These are phyloP conservation scores for Wallacemonas rigidus DNA, from an alignment of 208 protist species.

Conservation along the genomic window DNA sequence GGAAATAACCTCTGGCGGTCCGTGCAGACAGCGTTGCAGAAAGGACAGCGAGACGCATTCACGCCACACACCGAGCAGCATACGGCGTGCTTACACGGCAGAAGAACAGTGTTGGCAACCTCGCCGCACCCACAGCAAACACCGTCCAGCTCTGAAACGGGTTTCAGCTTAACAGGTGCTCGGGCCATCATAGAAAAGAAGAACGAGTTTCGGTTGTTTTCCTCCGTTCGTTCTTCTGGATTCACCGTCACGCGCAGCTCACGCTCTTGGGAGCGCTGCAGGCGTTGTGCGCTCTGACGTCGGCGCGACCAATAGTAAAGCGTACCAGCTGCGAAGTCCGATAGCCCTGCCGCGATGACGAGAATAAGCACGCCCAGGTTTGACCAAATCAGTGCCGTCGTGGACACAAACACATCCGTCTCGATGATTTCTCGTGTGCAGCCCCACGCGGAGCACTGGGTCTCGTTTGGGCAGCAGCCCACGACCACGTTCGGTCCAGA, in stretches of 20 bases:
- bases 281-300: slow-evolving; percentile 25
- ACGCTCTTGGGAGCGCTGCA: slow-evolving; percentile 29
- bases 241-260: slow-evolving; percentile 29
- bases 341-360: slow-evolving; percentile 26
- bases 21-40: slow-evolving; percentile 39
- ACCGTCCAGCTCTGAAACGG: slow-evolving; percentile 42
- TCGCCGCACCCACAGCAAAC: slow-evolving; percentile 52
- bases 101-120: slow-evolving; percentile 43
- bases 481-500: slow-evolving; percentile 2
- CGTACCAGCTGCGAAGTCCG: slow-evolving; percentile 29
- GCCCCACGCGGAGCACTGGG: slow-evolving; percentile 27
- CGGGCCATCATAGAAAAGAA: slow-evolving; percentile 1
- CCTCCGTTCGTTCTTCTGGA: slow-evolving; percentile 19
- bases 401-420: slow-evolving; percentile 33
- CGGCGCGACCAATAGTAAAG: slow-evolving; percentile 37
- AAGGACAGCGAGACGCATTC: slow-evolving; percentile 43
- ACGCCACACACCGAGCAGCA: slow-evolving; percentile 48
- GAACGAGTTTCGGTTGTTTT: background rate
- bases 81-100: slow-evolving; percentile 55
- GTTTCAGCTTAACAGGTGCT: slow-evolving; percentile 20
- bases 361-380: slow-evolving; percentile 32
- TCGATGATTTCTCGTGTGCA: slow-evolving; percentile 29
- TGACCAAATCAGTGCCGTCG: slow-evolving; percentile 33
- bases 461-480: slow-evolving; percentile 18
- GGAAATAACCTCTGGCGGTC: slow-evolving; percentile 39